These are phyloP conservation scores for Emergomyces orientalis DNA, from an alignment of 2,329 filamentous ascomycete species.

Conservation along the genomic window DNA sequence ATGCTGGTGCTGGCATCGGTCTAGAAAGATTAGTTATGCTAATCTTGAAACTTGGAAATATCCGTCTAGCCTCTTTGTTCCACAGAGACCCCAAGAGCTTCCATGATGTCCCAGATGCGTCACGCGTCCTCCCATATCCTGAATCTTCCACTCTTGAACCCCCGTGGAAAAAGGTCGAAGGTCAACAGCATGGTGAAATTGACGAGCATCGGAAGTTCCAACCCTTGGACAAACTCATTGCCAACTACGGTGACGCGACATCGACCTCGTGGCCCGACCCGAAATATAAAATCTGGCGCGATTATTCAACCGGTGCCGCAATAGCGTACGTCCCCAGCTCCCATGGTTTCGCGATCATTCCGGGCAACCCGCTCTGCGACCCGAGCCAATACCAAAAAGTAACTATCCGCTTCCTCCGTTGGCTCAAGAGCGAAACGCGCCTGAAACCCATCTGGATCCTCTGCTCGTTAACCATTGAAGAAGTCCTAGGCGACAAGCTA, in stretches of 20 bases:
- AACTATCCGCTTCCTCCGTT: slow-evolving; percentile 64
- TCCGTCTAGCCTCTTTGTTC: slow-evolving; percentile 79
- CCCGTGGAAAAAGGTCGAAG: slow-evolving; percentile 44
- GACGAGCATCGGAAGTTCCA: slow-evolving; percentile 51
- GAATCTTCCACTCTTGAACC: slow-evolving; percentile 74
- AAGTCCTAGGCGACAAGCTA: slow-evolving; percentile 67
- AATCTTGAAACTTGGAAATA: slow-evolving; percentile 76
- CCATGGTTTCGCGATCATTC: slow-evolving; percentile 70
- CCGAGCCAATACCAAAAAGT: slow-evolving; percentile 64
- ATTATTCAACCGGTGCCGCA: slow-evolving; percentile 67
- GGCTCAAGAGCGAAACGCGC: slow-evolving; percentile 58
- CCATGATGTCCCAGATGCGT: slow-evolving; percentile 54
- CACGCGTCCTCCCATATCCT: slow-evolving; percentile 62
- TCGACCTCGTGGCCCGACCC: slow-evolving; percentile 92
- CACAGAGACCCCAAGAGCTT: slow-evolving; percentile 82
- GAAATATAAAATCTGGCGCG: slow-evolving; percentile 79
- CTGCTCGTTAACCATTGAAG: slow-evolving; percentile 67
- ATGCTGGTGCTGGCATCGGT: slow-evolving; percentile 83
- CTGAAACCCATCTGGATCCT: slow-evolving; percentile 84
- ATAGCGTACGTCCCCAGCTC: slow-evolving; percentile 72
- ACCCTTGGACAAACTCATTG: slow-evolving; percentile 75
- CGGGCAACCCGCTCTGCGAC: slow-evolving; percentile 82
- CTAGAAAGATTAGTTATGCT: slow-evolving; percentile 83
- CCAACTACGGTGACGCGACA: slow-evolving; percentile 89
- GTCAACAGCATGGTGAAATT: slow-evolving; percentile 26